Base-by-base conservation (phyloP, 805 yeast genomes). In the Metschnikowia colocasiae region DNA sequence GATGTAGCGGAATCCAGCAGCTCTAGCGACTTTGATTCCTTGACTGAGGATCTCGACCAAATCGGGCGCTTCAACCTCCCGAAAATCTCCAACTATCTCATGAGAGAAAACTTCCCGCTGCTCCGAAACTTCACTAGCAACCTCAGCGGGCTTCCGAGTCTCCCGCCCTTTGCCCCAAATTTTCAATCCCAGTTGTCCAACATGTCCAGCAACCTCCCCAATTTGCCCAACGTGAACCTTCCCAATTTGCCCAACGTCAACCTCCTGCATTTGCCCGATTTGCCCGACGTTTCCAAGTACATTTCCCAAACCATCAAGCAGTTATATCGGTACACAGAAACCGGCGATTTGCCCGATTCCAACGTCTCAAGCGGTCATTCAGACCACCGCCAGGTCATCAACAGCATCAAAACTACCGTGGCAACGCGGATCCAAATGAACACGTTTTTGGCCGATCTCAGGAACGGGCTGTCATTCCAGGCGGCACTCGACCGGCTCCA, bases 401-500 rank as follows among this genome's bases (percentile, higher is more conserved):
- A 67, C 48, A 62, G 71, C 9, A 54, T 71, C 37, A 68, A 68
- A 46, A 71, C 76, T 1, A 64, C 73, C 25, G 49, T 73, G 12
- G 67, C 72, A 9, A 63, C 73, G 15, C 57, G 78, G 15, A 67
- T 73, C 42, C 77, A 72, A 46, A 67, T 74, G 73, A 61, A 59
- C 31, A 69, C 65, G 15, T 63, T 74, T 38, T 56, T 74, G 23
- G 58, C 63, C 43, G 78, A 74, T 48, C 61, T 74, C 52, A 59
- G 59, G 27, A 61, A 67, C 45, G 85, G 85, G 7, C 65, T 74
- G 36, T 73, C 79, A 12, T 64, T 79, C 10, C 69, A 73, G 33
- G 68, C 76, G 13, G 83, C 86, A 1, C 61, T 79, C 6, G 80
- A 77, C 35, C 55, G 82, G 33, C 68, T 81, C 40, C 82, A 78